Conservation (phyloP, 805 yeast species). For the Yarrowia yakushimensis region DNA sequence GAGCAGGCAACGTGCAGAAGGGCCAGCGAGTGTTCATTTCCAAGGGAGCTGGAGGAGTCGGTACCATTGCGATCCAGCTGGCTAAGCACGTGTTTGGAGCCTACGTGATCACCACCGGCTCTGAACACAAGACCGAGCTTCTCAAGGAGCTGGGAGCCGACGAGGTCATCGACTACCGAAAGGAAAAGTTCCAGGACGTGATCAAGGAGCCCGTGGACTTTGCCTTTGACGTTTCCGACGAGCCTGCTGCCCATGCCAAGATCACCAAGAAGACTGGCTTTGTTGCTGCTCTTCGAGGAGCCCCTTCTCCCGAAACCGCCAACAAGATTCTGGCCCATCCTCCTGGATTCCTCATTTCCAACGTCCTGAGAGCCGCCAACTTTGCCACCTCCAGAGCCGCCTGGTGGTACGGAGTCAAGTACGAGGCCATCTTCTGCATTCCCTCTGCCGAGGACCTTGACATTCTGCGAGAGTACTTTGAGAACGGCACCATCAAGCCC, state of each 20-base stretch:
- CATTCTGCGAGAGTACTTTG: slow-evolving; percentile 22
- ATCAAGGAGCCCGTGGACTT: slow-evolving; percentile 28
- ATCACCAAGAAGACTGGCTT: slow-evolving; percentile 28
- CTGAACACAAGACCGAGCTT: slow-evolving; percentile 29
- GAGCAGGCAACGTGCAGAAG: background rate
- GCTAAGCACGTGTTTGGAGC: slow-evolving; percentile 30
- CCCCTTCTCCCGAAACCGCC: slow-evolving; percentile 24
- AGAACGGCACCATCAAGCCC: slow-evolving; percentile 29
- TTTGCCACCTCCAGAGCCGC: slow-evolving; percentile 4
- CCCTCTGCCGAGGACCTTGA: slow-evolving; percentile 9
- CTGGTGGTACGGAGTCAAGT: slow-evolving; percentile 25
- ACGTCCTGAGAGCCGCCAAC: slow-evolving; percentile 12
- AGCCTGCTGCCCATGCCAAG: slow-evolving; percentile 25
- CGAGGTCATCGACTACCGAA: slow-evolving; percentile 32
- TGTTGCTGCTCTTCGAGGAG: slow-evolving; percentile 27
- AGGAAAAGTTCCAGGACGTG: slow-evolving; percentile 27
- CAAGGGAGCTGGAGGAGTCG: slow-evolving; percentile 29
- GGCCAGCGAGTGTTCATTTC: slow-evolving; percentile 30
- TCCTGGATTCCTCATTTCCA: slow-evolving; percentile 5
- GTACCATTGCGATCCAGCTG: slow-evolving; percentile 29
- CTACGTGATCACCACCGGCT: slow-evolving; percentile 30
- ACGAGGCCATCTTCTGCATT: slow-evolving; percentile 22
- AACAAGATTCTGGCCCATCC: slow-evolving; percentile 1
- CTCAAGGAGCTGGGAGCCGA: slow-evolving; percentile 28
- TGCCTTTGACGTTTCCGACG: slow-evolving; percentile 30